Percentiles rank a stretch among this genome's conserved stretches.
Evolutionary conservation across 1,284 basidiomycete species (phyloP).

Genomic region (Singerocomus inundabilis): DNA sequence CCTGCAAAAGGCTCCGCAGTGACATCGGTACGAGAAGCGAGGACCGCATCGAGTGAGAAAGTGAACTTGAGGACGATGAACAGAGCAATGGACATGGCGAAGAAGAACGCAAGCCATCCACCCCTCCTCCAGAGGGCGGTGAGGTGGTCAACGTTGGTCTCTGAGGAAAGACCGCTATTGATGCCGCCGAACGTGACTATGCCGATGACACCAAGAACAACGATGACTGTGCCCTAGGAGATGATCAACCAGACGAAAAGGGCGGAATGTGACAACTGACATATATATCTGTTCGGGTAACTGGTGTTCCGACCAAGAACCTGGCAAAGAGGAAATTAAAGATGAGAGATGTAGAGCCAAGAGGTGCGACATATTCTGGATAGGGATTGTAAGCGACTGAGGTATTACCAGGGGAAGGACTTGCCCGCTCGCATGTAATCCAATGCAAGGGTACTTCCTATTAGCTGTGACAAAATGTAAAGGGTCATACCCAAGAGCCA

Average conservation of each 20-base stretch:
- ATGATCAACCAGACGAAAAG: slow-evolving; percentile 3
- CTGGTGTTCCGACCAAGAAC: slow-evolving; percentile 78
- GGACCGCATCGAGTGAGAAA: slow-evolving; percentile 63
- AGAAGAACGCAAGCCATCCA: slow-evolving; percentile 88
- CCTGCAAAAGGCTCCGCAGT: slow-evolving; percentile 53
- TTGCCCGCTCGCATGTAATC: slow-evolving; percentile 83
- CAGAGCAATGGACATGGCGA: slow-evolving; percentile 72
- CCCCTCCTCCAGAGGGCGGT: slow-evolving; percentile 79
- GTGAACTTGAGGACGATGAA: slow-evolving; percentile 63
- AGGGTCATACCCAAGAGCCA: slow-evolving; percentile 83
- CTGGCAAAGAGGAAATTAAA: slow-evolving; percentile 89
- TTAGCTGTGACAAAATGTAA: slow-evolving; percentile 81
- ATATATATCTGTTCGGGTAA: slow-evolving; percentile 77
- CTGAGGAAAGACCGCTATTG: slow-evolving; percentile 68
- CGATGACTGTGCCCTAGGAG: slow-evolving; percentile 71
- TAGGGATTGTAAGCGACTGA: slow-evolving; percentile 26
- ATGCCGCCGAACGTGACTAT: slow-evolving; percentile 86
- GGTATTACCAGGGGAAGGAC: not conserved
- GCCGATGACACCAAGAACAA: slow-evolving; percentile 80
- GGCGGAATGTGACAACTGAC: slow-evolving; percentile 36
- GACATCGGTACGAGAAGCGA: slow-evolving; percentile 64
- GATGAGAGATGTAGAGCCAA: slow-evolving; percentile 80
- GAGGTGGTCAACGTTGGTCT: slow-evolving; percentile 70
- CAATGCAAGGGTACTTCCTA: slow-evolving; percentile 82
- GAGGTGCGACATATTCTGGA: slow-evolving; percentile 79